phyloP scores from a whole-genome alignment of 768 basidiomycete species.

The Arthromyces matolae region DNA sequence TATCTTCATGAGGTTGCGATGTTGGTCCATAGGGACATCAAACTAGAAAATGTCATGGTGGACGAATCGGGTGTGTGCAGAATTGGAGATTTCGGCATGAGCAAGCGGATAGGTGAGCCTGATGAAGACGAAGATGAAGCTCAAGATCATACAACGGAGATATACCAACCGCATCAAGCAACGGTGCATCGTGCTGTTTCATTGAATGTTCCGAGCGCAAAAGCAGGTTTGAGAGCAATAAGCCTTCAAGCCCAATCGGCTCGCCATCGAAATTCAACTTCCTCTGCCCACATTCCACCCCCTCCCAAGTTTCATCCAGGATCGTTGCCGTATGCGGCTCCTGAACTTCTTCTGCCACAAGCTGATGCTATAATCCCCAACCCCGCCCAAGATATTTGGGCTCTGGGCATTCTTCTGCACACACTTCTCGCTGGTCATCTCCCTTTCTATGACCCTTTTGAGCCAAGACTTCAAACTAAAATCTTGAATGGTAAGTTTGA shows the following conservation, averaged over 20 bases:
- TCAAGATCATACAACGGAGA: constrained; percentile 16
- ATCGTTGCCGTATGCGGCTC: constrained; percentile 87
- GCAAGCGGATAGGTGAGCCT: constrained; percentile 56
- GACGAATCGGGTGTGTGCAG: constrained; percentile 86
- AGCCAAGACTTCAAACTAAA: constrained; percentile 89
- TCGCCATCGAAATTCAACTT: constrained; percentile 50
- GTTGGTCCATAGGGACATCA: constrained; percentile 91
- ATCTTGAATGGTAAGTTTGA: constrained; percentile 81
- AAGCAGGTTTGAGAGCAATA: constrained; percentile 33
- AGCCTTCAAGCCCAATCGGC: constrained; percentile 21
- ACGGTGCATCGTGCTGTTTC: constrained; percentile 40
- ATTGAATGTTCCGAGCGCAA: constrained; percentile 34
- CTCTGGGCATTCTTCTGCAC: constrained; percentile 86
- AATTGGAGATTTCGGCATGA: constrained; percentile 83
- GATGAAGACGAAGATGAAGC: constrained; percentile 34
- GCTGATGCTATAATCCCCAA: constrained; percentile 38
- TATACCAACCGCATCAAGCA: constrained; percentile 13
- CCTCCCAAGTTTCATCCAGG: constrained; percentile 57
- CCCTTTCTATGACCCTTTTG: constrained; percentile 87
- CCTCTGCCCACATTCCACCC: constrained; percentile 23
- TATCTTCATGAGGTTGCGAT: constrained; percentile 77
- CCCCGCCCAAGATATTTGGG: constrained; percentile 94
- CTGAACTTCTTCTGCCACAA: constrained; percentile 76
- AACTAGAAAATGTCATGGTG: constrained; percentile 94
- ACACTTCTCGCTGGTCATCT: constrained; percentile 79